Base-by-base conservation (phyloP, 2,329 filamentous ascomycete species). In the Penicillium olsonii region DNA sequence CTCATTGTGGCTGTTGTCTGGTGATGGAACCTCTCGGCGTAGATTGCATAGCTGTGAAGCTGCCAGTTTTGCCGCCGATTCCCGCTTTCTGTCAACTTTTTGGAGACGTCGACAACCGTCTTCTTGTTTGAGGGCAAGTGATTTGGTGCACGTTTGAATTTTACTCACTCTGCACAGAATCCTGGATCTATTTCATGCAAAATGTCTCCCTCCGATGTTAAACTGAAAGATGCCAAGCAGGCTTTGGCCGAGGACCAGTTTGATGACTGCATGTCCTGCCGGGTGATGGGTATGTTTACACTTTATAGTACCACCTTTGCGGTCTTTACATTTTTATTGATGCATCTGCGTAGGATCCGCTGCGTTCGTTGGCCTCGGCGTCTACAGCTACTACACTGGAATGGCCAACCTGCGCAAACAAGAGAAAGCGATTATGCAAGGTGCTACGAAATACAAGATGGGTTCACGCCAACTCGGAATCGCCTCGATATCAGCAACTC, bases 361-460 rank as follows among this genome's bases (percentile, higher is more conserved):
- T 33, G 87, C 88, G 1, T 90, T 94, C 56, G 76, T 90, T 48
- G 87, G 87, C 1, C 81, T 92, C 14, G 88, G 84, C 3, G 84
- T 79, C 1, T 94, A 92, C 72, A 91, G 84, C 69, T 92, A 91
- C 72, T 76, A 84, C 53, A 88, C 87, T 3, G 89, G 89, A 50
- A 87, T 85, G 70, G 76, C 77, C 42, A 87, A 92, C 68, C 81
- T 94, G 24, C 79, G 84, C 60, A 77, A 79, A 60, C 85, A 89
- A 67, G 78, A 81, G 53, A 63, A 67, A 44, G 61, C 64, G 52
- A 89, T 92, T 54, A 71, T 90, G 50, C 77, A 81, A 65, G 88
- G 86, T 72, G 82, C 83, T 39, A 87, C 85, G 20, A 79, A 83
- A 60, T 85, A 91, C 64, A 87, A 87, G 52, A 85, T 91, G 79